Conservation (phyloP, 805 yeast species). For the Lipomyces orientalis region DNA sequence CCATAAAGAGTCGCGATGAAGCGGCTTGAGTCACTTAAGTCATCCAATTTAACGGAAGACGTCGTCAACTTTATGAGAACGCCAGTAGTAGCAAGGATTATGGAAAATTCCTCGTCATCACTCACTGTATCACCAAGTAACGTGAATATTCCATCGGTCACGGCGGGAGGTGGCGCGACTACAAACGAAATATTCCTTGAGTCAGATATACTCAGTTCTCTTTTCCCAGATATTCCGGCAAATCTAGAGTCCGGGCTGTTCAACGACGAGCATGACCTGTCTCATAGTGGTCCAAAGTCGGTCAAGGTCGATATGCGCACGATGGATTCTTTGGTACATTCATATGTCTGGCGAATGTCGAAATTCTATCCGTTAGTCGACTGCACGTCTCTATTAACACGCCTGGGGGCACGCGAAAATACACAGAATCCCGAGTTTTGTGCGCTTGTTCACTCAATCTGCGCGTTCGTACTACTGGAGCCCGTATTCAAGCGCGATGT, state of each 20-base stretch:
- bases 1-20: not conserved
- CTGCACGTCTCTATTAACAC: conserved; percentile 11
- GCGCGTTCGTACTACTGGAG: conserved; percentile 18
- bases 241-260: conserved; percentile 2
- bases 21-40: not conserved
- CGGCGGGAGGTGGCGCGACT: conserved; percentile 1
- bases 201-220: not conserved
- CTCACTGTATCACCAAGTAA: not conserved
- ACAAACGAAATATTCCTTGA: not conserved
- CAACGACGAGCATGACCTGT: conserved; percentile 8
- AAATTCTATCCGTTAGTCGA: conserved; percentile 8
- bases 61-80: conserved; percentile 2
- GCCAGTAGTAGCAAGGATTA: not conserved
- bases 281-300: not conserved
- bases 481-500: conserved; percentile 9
- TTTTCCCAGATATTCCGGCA: conserved; percentile 6
- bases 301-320: conserved; percentile 2
- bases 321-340: not conserved
- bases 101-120: not conserved
- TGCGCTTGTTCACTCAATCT: conserved; percentile 16
- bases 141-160: conserved; percentile 8
- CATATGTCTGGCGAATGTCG: conserved; percentile 6
- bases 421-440: conserved; percentile 7
- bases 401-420: conserved; percentile 9
- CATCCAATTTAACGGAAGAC: conserved; percentile 5